Base-by-base conservation (phyloP, 805 yeast species). In the Blastobotrys chiropterorum region DNA sequence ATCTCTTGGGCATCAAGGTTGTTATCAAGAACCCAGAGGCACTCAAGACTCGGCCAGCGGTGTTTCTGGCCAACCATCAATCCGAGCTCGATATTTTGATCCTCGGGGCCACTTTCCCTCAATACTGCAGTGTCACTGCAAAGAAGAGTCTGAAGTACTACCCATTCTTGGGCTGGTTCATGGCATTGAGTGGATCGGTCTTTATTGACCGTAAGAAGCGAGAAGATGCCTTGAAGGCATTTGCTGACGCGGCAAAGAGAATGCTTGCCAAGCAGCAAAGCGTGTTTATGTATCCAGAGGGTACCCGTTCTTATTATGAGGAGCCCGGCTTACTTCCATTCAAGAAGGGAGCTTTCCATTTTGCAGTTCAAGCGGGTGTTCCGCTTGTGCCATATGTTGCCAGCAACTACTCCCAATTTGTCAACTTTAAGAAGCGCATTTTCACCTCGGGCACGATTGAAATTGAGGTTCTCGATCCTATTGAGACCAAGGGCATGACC, bases 281-380 rank as follows among this genome's bases (percentile, higher is more conserved):
- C 14, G 76, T 94, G 20, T 94, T 84, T 77, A 81, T 94, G 71
- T 94, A 90, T 75, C 97, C 98, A 21, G 99, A 94, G 70, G 99
- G 99, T 22, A 94, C 99, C 1, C 80, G 99, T 69, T 89, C 97
- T 0, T 86, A 84, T 57, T 71, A 85, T 8, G 69, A 79, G 20
- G 76, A 75, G 38, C 83, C 95, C 48, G 81, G 76, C 2, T 70
- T 94, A 66, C 75, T 89, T 47, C 95, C 96, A 0, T 89, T 94
- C 72, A 94, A 94, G 70, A 94, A 94, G 67, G 99, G 99, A 51
- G 97, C 98, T 0, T 94, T 94, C 82, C 97, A 94, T 69, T 77
- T 94, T 64, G 99, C 99, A 5, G 85, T 86, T 56, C 96, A 90
- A 69, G 95, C 95, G 3, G 81, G 81, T 42, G 82, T 92, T 38